Percentiles rank a stretch among this genome's conserved stretches.
Evolutionary conservation across 176 grass and related monocot genomes (phyloP).

Genomic region (Paspalum vaginatum): DNA sequence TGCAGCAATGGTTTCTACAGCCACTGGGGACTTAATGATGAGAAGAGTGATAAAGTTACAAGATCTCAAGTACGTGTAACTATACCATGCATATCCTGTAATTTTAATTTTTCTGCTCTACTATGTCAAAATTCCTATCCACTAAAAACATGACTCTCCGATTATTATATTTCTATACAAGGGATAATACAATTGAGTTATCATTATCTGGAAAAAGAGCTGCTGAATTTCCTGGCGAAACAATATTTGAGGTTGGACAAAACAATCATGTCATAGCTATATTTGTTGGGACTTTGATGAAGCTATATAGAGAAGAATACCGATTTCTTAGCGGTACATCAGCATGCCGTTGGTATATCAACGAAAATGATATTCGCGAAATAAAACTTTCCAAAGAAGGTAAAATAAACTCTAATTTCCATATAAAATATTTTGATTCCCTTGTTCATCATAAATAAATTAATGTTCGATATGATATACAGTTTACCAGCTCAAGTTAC

Average conservation of each 20-base stretch:
- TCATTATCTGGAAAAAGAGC: neutral
- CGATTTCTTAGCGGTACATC: neutral
- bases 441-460: no score
- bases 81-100: no score
- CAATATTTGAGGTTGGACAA: neutral
- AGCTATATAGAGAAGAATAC: neutral
- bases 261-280: neutral
- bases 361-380: neutral
- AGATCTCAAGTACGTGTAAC: neutral
- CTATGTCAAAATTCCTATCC: no score
- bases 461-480: no score
- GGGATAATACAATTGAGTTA: neutral
- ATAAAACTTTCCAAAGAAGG: no score
- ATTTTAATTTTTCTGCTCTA: no score
- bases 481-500: neutral
- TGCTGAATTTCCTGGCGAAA: neutral
- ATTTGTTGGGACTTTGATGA: neutral
- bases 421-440: no score
- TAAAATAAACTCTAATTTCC: no score
- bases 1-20: neutral
- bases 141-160: no score
- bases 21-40: neutral
- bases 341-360: neutral
- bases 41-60: neutral
- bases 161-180: no score